A percentile compares a stretch with the other conserved stretches of the same genome.
Evolutionary conservation across 2,329 filamentous ascomycete species (phyloP).

Genomic region (Emmonsia crescens): DNA sequence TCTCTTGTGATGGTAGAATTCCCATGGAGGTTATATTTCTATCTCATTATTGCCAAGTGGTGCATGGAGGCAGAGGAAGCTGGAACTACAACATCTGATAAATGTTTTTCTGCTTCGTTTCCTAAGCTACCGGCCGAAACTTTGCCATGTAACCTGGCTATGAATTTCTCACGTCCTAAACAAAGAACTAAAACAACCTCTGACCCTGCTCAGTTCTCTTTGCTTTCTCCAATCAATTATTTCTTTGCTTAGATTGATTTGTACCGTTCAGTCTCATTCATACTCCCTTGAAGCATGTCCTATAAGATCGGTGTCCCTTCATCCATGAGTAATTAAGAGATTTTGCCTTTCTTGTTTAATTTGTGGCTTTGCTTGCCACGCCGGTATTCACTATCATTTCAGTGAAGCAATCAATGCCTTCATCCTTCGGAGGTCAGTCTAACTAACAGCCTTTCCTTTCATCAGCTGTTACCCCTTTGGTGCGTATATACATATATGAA

Average conservation of each 20-base stretch:
- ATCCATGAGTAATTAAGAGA: neutral
- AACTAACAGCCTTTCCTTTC: neutral
- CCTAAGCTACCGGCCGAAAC: neutral
- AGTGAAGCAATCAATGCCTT: neutral
- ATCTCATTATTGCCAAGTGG: too few species aligned
- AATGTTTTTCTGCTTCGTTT: neutral
- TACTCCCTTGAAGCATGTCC: neutral
- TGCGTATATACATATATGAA: neutral
- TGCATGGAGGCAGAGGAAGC: neutral
- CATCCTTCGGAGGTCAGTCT: neutral
- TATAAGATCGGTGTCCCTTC: neutral
- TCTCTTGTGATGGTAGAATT: too few species aligned
- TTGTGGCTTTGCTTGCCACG: neutral
- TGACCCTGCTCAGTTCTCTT: neutral
- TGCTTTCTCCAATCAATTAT: neutral
- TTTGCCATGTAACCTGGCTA: neutral
- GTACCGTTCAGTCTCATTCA: neutral
- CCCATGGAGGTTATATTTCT: too few species aligned
- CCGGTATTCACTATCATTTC: neutral
- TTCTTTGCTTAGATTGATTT: neutral
- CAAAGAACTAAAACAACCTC: neutral
- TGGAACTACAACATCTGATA: neutral
- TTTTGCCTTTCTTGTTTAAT: neutral
- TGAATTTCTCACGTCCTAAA: neutral
- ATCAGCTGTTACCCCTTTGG: neutral